These are phyloP conservation scores for Penicillium chermesinum DNA, from an alignment of 495 filamentous ascomycete genomes.

Conservation along the genomic window DNA sequence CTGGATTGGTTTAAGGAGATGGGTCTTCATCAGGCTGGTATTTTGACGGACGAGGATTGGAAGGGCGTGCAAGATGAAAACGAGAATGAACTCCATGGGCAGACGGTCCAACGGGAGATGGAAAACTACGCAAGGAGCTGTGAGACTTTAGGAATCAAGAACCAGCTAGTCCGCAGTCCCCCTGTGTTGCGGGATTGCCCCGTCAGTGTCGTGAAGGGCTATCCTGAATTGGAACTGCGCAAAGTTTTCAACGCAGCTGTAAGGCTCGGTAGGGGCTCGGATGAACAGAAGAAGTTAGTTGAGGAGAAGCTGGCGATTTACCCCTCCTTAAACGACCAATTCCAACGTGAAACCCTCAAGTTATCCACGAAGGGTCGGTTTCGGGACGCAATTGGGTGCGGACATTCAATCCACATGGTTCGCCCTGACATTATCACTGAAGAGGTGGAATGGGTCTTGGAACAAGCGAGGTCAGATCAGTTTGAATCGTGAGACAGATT, in stretches of 20 bases:
- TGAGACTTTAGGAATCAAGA: background rate
- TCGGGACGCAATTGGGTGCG: background rate
- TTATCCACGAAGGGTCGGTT: slow-evolving; percentile 1
- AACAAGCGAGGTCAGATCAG: background rate
- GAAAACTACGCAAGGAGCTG: slow-evolving; percentile 6
- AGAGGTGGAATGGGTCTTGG: slow-evolving; percentile 2
- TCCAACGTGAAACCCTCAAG: slow-evolving; percentile 1
- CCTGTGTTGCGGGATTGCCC: background rate
- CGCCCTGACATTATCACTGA: slow-evolving; percentile 1
- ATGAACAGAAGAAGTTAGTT: background rate
- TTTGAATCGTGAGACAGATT: too few species aligned
- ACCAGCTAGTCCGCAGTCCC: background rate
- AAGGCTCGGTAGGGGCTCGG: slow-evolving; percentile 1
- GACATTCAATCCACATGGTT: slow-evolving; percentile 5
- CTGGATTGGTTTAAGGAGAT: slow-evolving; percentile 2
- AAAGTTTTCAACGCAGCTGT: slow-evolving; percentile 1
- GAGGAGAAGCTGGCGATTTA: slow-evolving; percentile 1
- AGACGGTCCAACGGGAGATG: slow-evolving; percentile 2
- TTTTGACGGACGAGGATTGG: slow-evolving; percentile 5
- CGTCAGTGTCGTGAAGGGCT: slow-evolving; percentile 3
- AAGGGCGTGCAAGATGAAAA: slow-evolving; percentile 4
- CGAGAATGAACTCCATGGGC: background rate
- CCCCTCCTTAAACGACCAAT: background rate
- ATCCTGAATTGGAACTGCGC: slow-evolving; percentile 1
- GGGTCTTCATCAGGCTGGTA: background rate